phyloP scores from a whole-genome alignment of 75 land plant genomes.

The Adiantum capillusveneris region DNA sequence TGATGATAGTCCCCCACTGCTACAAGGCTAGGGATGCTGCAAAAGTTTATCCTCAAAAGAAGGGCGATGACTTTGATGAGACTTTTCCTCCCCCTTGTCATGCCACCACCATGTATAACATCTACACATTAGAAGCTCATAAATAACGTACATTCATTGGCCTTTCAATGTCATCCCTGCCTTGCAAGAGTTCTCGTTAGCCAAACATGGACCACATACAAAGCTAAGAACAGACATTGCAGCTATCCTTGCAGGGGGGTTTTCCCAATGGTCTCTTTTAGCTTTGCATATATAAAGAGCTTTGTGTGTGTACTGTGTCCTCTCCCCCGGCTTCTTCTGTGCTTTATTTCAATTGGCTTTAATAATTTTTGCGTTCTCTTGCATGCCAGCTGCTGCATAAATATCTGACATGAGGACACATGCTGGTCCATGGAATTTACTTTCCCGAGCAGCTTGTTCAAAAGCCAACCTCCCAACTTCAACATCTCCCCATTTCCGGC shows the following conservation, averaged over 20 bases:
- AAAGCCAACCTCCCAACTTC: not conserved
- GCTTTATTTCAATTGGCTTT: conserved; percentile 20
- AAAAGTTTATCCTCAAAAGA: no score
- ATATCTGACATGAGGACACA: not conserved
- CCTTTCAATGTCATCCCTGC: no score
- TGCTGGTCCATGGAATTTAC: not conserved
- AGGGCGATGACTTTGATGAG: no score
- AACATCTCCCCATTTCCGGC: not conserved
- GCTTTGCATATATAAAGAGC: not conserved
- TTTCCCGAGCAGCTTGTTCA: not conserved
- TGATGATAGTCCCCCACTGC: no score
- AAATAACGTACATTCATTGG: no score
- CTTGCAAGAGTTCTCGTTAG: no score
- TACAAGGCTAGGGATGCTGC: no score
- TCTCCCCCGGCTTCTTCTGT: conserved; percentile 26
- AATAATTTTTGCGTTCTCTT: conserved; percentile 16
- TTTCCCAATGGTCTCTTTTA: not conserved
- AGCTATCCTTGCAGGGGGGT: not conserved
- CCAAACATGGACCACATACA: no score
- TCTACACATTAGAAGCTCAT: no score
- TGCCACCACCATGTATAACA: no score
- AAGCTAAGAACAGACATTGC: not conserved
- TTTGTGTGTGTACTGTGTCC: conserved; percentile 8
- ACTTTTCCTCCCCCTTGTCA: no score
- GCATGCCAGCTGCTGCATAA: conserved; percentile 5